Percentiles rank a stretch among this genome's conserved stretches.
Conservation (phyloP, 768 basidiomycete genomes). For the Trametes coccinea region DNA sequence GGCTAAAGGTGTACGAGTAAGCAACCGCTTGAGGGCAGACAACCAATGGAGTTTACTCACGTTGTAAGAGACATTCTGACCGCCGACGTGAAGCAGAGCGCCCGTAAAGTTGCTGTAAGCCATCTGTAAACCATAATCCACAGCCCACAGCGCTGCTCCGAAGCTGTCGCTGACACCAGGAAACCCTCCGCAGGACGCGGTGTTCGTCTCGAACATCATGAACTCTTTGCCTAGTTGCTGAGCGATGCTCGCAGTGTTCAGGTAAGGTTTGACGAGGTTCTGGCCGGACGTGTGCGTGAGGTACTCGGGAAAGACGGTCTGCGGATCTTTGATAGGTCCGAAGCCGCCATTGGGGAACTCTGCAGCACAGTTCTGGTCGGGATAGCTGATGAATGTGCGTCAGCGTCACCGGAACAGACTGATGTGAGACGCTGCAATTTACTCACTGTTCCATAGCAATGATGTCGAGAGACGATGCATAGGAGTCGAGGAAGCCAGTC, state of each 20-base stretch:
- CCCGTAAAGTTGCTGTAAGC: slow-evolving; percentile 48
- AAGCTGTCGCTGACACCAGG: slow-evolving; percentile 59
- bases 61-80: slow-evolving; percentile 66
- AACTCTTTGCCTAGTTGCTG: slow-evolving; percentile 43
- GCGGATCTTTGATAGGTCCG: slow-evolving; percentile 43
- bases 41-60: slow-evolving; percentile 34
- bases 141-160: slow-evolving; percentile 51
- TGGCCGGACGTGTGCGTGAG: slow-evolving; percentile 59
- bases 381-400: slow-evolving; percentile 44
- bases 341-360: slow-evolving; percentile 39
- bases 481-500: slow-evolving; percentile 50
- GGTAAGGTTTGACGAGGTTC: slow-evolving; percentile 52
- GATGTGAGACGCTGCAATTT: not conserved
- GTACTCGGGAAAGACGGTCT: slow-evolving; percentile 51
- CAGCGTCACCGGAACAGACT: not conserved
- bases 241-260: slow-evolving; percentile 45
- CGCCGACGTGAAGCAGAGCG: slow-evolving; percentile 54
- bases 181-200: slow-evolving; percentile 52
- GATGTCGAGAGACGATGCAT: slow-evolving; percentile 41
- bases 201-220: slow-evolving; percentile 60
- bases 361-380: slow-evolving; percentile 61
- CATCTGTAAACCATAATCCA: slow-evolving; percentile 55
- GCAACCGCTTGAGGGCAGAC: slow-evolving; percentile 3
- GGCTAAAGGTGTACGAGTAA: slow-evolving; percentile 25
- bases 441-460: slow-evolving; percentile 58